Evolutionary conservation across 139 green algal species (phyloP).

Genomic region (Picochlorum costavermella): DNA sequence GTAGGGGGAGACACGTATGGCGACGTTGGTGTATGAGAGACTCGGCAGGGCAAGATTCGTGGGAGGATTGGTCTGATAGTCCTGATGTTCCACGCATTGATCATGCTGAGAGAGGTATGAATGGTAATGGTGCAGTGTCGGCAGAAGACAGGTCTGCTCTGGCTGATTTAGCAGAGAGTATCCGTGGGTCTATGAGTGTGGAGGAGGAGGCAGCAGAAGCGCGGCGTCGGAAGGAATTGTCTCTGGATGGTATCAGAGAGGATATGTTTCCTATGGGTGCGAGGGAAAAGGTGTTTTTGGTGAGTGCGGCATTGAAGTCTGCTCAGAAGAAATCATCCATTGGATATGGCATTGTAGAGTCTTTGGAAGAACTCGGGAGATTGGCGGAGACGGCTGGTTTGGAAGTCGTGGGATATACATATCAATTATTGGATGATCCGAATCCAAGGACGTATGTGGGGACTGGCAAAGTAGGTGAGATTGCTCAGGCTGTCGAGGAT

Average conservation of each 20-base stretch:
- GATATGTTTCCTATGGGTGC: not conserved
- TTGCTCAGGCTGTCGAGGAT: constrained; percentile 34
- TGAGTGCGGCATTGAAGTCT: constrained; percentile 47
- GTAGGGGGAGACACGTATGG: too few relatives aligned
- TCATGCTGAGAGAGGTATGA: too few relatives aligned
- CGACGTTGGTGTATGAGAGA: too few relatives aligned
- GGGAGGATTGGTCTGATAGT: constrained; percentile 6
- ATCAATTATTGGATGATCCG: constrained; percentile 66
- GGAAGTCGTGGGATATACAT: constrained; percentile 71
- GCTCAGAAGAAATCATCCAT: constrained; percentile 6
- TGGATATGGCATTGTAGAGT: constrained; percentile 67
- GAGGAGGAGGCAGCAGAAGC: constrained; percentile 12
- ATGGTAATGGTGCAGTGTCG: too few relatives aligned
- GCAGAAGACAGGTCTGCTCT: too few relatives aligned
- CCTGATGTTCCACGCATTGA: not conserved
- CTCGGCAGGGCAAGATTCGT: not conserved
- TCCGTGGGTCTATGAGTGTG: not conserved
- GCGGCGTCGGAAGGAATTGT: too few relatives aligned
- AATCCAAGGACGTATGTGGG: constrained; percentile 86
- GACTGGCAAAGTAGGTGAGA: constrained; percentile 71
- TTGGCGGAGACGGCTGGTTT: constrained; percentile 86
- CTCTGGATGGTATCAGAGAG: not conserved
- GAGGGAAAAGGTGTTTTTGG: constrained; percentile 51
- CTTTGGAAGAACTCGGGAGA: constrained; percentile 77
- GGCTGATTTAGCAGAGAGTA: constrained; percentile 1